These are phyloP conservation scores for Paracamarosporium sp. DNA, from an alignment of 2,329 filamentous ascomycete species.

Conservation along the genomic window DNA sequence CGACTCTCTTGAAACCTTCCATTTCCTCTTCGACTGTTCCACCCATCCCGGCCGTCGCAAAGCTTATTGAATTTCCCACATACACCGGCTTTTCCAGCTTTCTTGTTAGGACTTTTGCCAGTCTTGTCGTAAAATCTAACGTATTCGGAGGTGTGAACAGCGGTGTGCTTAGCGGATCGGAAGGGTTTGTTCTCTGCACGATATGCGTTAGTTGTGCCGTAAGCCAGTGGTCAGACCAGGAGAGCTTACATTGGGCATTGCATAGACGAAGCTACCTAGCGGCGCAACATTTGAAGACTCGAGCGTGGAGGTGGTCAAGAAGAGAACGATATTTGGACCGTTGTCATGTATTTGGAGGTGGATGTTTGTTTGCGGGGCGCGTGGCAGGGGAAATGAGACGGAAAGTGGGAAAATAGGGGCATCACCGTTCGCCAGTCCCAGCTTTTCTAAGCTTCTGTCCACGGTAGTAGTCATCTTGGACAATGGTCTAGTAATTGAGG, in stretches of 20 bases:
- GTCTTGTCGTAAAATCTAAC: conserved; percentile 83
- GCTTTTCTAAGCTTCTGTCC: conserved; percentile 11
- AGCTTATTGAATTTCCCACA: conserved; percentile 85
- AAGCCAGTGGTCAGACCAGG: not conserved
- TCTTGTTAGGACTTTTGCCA: conserved; percentile 83
- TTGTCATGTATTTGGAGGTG: conserved; percentile 65
- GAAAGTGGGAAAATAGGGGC: conserved; percentile 54
- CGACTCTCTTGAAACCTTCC: conserved; percentile 79
- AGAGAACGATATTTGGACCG: conserved; percentile 60
- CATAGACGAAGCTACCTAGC: conserved; percentile 92
- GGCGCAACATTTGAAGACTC: conserved; percentile 46
- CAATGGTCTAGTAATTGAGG: not conserved
- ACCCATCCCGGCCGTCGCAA: conserved; percentile 75
- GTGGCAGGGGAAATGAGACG: conserved; percentile 64
- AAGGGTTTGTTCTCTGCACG: conserved; percentile 47
- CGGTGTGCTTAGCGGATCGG: conserved; percentile 75
- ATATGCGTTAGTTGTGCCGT: conserved; percentile 17
- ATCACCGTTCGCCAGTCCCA: conserved; percentile 14
- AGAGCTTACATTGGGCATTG: conserved; percentile 79
- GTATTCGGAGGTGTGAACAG: conserved; percentile 79
- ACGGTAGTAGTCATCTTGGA: conserved; percentile 25
- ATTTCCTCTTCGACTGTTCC: conserved; percentile 92
- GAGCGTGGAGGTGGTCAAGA: conserved; percentile 59
- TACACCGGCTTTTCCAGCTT: conserved; percentile 80
- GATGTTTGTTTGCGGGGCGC: conserved; percentile 62